Base-by-base conservation (phyloP, 2,329 filamentous ascomycete species). In the Penicillium sp. region DNA sequence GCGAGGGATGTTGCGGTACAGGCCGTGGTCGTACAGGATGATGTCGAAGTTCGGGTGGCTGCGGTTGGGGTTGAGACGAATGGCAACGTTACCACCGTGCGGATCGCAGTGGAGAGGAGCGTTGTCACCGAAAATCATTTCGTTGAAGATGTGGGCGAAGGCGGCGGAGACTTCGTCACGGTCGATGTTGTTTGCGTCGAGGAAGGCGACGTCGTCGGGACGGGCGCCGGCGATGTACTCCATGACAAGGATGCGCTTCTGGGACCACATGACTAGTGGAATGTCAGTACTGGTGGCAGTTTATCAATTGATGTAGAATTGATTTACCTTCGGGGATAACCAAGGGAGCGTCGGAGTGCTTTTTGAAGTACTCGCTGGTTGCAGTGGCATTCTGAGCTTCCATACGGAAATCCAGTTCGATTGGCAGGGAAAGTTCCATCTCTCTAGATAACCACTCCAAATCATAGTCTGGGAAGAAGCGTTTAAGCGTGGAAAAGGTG, bases 381-480 rank as follows among this genome's bases (percentile, higher is more conserved):
- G 90, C 84, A 46, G 81, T 84, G 10, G 96, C 93, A 73, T 99
- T 99, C 52, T 87, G 77, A 4, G 90, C 95, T 73, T 99, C 95
- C 66, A 87, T 86, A 39, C 85, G 81, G 70, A 99, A 99, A 72
- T 99, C 90, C 52, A 99, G 81, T 75, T 99, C 95, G 71, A 93
- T 88, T 0, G 95, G 95, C 7, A 99, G 78, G 3, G 92, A 97
- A 21, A 87, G 78, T 58, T 97, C 91, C 89, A 99, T 96, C 76
- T 99, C 95, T 8, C 88, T 87, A 1, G 91, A 93, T 10, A 99
- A 80, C 95, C 95, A 99, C 70, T 96, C 93, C 27, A 99, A 82
- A 73, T 99, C 95, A 74, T 99, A 99, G 67, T 98, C 93, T 2
- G 96, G 96, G 71, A 99, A 99, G 81, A 93, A 97, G 57, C 85